Evolutionary conservation across 2,329 filamentous ascomycete genomes (phyloP).

Genomic region (Fusarium sp.): DNA sequence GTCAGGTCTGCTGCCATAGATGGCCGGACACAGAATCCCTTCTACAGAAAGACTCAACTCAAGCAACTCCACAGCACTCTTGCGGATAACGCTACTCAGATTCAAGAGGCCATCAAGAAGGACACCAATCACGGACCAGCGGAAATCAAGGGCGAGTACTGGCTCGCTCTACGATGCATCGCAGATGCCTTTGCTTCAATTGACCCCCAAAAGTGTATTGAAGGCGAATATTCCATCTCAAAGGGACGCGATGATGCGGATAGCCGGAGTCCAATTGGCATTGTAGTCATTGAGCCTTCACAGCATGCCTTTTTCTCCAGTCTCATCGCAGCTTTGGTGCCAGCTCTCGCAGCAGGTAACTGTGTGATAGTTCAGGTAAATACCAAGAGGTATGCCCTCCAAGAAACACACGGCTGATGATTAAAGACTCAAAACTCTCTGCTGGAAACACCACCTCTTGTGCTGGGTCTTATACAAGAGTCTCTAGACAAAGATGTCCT

Average conservation of each 20-base stretch:
- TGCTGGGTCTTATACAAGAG: conserved; percentile 6
- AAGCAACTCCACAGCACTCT: conserved; percentile 20
- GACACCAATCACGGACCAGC: conserved; percentile 26
- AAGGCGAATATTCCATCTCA: conserved; percentile 26
- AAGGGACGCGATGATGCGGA: conserved; percentile 19
- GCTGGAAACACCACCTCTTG: conserved; percentile 8
- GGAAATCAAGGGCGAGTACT: conserved; percentile 37
- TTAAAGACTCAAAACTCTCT: not conserved
- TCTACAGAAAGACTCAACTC: conserved; percentile 35
- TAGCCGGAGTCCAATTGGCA: conserved; percentile 20
- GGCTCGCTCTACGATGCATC: conserved; percentile 32
- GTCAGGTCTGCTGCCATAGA: conserved; percentile 32
- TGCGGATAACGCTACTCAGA: conserved; percentile 14
- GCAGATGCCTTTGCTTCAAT: conserved; percentile 22
- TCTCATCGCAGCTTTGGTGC: conserved; percentile 21
- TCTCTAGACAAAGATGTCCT: conserved; percentile 21
- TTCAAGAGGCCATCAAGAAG: conserved; percentile 33
- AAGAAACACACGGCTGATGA: too few relatives aligned
- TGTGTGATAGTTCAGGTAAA: conserved; percentile 32
- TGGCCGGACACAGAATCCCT: conserved; percentile 31
- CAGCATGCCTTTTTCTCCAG: conserved; percentile 34
- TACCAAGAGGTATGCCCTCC: too few relatives aligned
- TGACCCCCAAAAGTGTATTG: conserved; percentile 15
- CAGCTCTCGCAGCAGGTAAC: conserved; percentile 28
- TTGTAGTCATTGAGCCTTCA: conserved; percentile 33